Conservation (phyloP, 2,329 filamentous ascomycete genomes). For the Sporothrix variecibatus region DNA sequence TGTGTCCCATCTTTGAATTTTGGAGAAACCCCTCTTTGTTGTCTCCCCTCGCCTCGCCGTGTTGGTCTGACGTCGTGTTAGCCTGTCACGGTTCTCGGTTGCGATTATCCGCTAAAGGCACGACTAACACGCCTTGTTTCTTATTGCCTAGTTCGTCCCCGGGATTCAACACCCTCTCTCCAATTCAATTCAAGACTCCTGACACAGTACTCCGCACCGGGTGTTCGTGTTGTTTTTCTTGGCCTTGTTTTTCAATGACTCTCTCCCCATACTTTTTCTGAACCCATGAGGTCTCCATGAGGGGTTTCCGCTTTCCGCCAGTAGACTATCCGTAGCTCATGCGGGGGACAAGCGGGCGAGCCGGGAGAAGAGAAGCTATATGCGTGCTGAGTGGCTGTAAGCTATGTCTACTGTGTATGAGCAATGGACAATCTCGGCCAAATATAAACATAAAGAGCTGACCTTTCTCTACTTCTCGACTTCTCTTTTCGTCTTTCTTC, state of each 20-base stretch:
- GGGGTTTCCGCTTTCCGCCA: constrained; percentile 4
- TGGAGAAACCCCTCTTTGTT: not conserved
- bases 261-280: not conserved
- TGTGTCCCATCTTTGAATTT: not conserved
- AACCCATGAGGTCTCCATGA: not conserved
- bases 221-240: not conserved
- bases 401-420: not conserved
- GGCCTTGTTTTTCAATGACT: not conserved
- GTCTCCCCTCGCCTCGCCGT: not conserved
- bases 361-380: not conserved
- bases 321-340: constrained; percentile 4
- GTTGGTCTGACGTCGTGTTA: not conserved
- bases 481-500: not conserved
- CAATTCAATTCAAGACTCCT: not conserved
- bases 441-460: not conserved
- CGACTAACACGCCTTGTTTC: not conserved
- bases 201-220: not conserved
- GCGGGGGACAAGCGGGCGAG: not conserved
- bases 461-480: not conserved
- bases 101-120: not conserved
- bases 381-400: not conserved
- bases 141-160: not conserved
- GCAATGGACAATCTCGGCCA: not conserved
- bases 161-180: not conserved
- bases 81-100: not conserved